Evolutionary conservation across 805 yeast genomes (phyloP).

Genomic region (Saturnispora gosingensis): DNA sequence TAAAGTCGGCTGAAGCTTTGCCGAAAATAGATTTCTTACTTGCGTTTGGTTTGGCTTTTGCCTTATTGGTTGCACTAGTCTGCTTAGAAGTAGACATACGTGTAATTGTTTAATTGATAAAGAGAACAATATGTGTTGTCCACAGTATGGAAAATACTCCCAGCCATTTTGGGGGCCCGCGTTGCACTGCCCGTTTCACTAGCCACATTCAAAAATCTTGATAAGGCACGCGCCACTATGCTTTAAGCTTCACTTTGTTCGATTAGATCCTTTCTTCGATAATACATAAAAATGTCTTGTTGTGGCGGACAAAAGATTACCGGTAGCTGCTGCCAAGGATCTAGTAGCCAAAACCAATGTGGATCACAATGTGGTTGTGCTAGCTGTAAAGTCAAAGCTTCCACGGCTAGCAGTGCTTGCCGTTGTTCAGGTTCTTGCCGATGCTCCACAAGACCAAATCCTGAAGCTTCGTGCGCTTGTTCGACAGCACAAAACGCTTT

Average conservation of each 20-base stretch:
- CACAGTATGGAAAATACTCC: not conserved
- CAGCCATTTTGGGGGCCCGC: not conserved
- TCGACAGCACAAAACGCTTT: not conserved
- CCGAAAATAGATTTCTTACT: not conserved
- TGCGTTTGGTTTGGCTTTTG: not conserved
- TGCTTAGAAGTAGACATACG: not conserved
- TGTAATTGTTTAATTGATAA: not conserved
- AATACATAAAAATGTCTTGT: constrained; percentile 1
- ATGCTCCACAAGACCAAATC: constrained; percentile 3
- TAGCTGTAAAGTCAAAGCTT: not conserved
- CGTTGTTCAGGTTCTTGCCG: constrained; percentile 6
- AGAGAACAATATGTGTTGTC: not conserved
- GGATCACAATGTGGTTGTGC: constrained; percentile 1
- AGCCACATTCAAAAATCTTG: not conserved
- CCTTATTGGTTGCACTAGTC: not conserved
- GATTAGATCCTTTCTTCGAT: not conserved
- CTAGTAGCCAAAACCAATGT: not conserved
- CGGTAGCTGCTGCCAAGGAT: not conserved
- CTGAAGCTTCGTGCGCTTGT: constrained; percentile 3
- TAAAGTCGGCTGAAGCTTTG: not conserved
- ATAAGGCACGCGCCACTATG: not conserved
- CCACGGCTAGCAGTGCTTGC: not conserved
- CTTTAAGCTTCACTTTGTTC: not conserved
- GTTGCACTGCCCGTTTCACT: not conserved
- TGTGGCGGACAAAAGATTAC: not conserved